A percentile compares a stretch with the other conserved stretches of the same genome.
Evolutionary conservation across 116 monocot genomes (phyloP).

Genomic region (Phalaenopsis hybrid): DNA sequence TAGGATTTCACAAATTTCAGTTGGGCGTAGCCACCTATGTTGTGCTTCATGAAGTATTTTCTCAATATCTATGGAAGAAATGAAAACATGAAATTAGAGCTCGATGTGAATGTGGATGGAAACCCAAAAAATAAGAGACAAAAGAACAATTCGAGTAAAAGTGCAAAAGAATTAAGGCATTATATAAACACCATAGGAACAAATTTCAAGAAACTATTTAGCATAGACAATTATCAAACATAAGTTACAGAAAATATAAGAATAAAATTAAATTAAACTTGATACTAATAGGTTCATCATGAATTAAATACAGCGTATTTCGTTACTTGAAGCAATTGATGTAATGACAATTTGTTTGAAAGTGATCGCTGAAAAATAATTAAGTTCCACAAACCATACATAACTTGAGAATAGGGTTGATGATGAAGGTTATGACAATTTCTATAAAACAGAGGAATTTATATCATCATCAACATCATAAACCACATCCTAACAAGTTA

Average conservation of each 20-base stretch:
- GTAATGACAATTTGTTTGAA: no score
- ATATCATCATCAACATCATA: not conserved
- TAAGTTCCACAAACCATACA: not conserved
- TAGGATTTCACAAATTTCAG: slow-evolving; percentile 47
- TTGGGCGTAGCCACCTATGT: slow-evolving; percentile 38
- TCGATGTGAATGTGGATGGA: not conserved
- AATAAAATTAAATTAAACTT: not conserved
- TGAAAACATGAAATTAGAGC: not conserved
- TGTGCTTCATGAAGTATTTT: slow-evolving; percentile 41
- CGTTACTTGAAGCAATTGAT: not conserved
- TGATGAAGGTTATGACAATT: not conserved
- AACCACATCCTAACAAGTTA: not conserved
- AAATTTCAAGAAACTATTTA: not conserved
- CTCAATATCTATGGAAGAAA: slow-evolving; percentile 18
- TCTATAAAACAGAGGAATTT: not conserved
- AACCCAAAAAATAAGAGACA: not conserved
- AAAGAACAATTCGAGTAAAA: not conserved
- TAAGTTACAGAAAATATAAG: not conserved
- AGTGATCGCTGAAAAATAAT: no score
- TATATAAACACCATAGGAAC: not conserved
- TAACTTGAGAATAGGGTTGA: not conserved
- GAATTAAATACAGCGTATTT: not conserved
- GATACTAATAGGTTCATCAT: not conserved
- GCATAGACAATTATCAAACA: not conserved
- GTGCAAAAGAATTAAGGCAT: not conserved